Conservation (phyloP, 2,329 filamentous ascomycete species). For the Talaromyces islandicus region DNA sequence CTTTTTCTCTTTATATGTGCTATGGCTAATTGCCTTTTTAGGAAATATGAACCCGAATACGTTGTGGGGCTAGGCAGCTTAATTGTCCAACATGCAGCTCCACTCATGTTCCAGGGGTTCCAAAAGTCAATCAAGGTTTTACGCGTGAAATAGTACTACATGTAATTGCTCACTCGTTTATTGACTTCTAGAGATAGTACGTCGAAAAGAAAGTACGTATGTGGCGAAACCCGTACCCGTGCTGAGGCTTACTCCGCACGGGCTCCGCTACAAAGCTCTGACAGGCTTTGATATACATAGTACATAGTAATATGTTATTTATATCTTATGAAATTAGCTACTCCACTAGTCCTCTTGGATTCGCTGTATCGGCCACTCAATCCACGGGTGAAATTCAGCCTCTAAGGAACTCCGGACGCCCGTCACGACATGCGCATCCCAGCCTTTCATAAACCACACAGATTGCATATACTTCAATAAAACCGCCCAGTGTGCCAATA, state of each 20-base stretch:
- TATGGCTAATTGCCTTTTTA: neutral
- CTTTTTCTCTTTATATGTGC: neutral
- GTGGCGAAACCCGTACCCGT: neutral
- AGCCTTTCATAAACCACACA: constrained; percentile 28
- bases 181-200: neutral
- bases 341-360: neutral
- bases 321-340: neutral
- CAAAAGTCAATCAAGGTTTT: neutral
- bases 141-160: neutral
- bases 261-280: neutral
- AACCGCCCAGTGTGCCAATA: constrained; percentile 27
- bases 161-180: neutral
- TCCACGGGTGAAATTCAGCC: constrained; percentile 9
- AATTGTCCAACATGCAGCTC: neutral
- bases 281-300: neutral
- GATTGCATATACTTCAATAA: constrained; percentile 25
- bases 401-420: constrained; percentile 19
- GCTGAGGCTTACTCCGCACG: neutral
- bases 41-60: neutral
- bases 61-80: neutral
- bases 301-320: neutral
- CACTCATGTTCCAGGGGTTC: neutral
- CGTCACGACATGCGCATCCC: constrained; percentile 26
- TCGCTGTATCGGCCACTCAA: neutral
- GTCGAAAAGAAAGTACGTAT: neutral